phyloP scores from a whole-genome alignment of 345 rosid species.

The Bruguiera parviflora region DNA sequence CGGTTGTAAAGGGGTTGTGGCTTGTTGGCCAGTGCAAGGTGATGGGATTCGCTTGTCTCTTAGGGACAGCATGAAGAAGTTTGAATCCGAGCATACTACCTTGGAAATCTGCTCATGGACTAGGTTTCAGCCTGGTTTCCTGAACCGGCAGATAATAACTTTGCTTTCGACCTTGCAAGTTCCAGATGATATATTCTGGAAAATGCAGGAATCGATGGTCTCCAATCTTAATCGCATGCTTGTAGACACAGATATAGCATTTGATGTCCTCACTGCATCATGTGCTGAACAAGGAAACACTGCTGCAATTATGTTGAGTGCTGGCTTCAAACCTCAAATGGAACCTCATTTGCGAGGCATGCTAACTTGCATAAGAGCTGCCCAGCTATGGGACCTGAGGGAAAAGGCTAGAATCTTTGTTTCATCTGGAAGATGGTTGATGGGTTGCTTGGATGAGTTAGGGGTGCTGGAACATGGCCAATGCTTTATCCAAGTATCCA shows the following conservation, averaged over 20 bases:
- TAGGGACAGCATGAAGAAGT: constrained; percentile 74
- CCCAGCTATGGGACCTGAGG: constrained; percentile 81
- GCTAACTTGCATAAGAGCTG: constrained; percentile 79
- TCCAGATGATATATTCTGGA: constrained; percentile 68
- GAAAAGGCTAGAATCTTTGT: constrained; percentile 88
- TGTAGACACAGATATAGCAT: constrained; percentile 66
- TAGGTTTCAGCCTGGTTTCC: constrained; percentile 86
- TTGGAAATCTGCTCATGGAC: constrained; percentile 92
- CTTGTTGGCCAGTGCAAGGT: constrained; percentile 76
- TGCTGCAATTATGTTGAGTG: constrained; percentile 90
- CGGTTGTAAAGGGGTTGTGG: constrained; percentile 88
- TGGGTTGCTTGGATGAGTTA: constrained; percentile 89
- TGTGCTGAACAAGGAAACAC: constrained; percentile 72
- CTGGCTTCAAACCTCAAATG: constrained; percentile 67
- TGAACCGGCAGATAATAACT: constrained; percentile 82
- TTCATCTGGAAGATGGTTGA: constrained; percentile 77
- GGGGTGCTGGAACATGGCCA: constrained; percentile 82
- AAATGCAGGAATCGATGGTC: constrained; percentile 67
- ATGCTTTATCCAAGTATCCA: constrained; percentile 85
- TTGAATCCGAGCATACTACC: constrained; percentile 56
- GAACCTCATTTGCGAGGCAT: constrained; percentile 89
- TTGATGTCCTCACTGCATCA: constrained; percentile 72
- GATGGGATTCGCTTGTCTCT: constrained; percentile 60
- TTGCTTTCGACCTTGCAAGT: constrained; percentile 62
- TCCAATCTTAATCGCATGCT: constrained; percentile 60